A percentile compares a stretch with the other conserved stretches of the same genome.
phyloP scores from a whole-genome alignment of 169 alveolate species.

The Plasmodium vinckei region DNA sequence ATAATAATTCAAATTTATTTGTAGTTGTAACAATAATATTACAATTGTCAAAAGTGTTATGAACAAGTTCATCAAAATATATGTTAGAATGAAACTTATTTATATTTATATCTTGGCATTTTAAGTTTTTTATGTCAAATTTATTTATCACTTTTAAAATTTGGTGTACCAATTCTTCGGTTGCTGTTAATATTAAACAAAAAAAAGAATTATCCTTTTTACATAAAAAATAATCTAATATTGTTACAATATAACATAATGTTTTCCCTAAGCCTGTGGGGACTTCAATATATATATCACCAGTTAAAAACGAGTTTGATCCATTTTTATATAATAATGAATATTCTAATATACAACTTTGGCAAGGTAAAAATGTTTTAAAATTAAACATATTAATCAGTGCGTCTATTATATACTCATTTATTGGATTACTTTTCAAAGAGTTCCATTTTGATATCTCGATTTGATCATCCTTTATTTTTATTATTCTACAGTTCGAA shows the following conservation, averaged over 20 bases:
- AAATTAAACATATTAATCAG: slow-evolving; percentile 45
- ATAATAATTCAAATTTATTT: slow-evolving; percentile 60
- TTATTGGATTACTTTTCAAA: slow-evolving; percentile 32
- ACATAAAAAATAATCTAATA: slow-evolving; percentile 76
- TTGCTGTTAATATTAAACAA: slow-evolving; percentile 91
- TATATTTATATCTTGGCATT: slow-evolving; percentile 21
- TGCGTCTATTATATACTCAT: slow-evolving; percentile 41
- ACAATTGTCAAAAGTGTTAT: slow-evolving; percentile 8
- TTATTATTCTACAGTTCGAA: slow-evolving; percentile 61
- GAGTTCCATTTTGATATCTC: slow-evolving; percentile 48
- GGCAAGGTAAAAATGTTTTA: slow-evolving; percentile 58
- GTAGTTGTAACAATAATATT: slow-evolving; percentile 62
- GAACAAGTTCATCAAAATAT: slow-evolving; percentile 52
- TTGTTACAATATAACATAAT: slow-evolving; percentile 77
- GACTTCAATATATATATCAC: slow-evolving; percentile 81
- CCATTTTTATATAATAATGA: slow-evolving; percentile 58
- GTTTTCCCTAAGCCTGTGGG: slow-evolving; percentile 84
- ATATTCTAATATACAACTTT: slow-evolving; percentile 44
- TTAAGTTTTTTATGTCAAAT: slow-evolving; percentile 78
- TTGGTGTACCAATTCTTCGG: slow-evolving; percentile 94
- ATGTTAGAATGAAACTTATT: slow-evolving; percentile 43
- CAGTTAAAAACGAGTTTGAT: slow-evolving; percentile 45
- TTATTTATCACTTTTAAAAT: slow-evolving; percentile 87
- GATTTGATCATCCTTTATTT: slow-evolving; percentile 60
- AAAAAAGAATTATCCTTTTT: slow-evolving; percentile 68